Evolutionary conservation across 495 filamentous ascomycete species (phyloP).

Genomic region (Talaromyces liani): DNA sequence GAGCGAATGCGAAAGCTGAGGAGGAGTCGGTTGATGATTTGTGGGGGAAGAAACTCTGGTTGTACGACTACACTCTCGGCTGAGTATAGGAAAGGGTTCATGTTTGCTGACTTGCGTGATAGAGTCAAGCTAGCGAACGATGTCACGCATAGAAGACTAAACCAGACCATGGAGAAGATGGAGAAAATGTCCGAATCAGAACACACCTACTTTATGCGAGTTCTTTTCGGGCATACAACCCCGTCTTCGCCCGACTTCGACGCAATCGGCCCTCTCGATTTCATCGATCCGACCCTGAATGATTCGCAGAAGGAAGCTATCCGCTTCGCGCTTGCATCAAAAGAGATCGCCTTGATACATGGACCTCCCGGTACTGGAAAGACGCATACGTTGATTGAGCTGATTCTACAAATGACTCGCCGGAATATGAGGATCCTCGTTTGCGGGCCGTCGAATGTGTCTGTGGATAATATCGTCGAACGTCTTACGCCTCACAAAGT

Average conservation of each 20-base stretch:
- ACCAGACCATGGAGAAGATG: conserved; percentile 75
- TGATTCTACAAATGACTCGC: conserved; percentile 78
- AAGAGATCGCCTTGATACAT: conserved; percentile 87
- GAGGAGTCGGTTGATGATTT: conserved; percentile 55
- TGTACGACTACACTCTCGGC: conserved; percentile 28
- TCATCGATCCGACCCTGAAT: conserved; percentile 75
- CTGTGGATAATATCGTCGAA: conserved; percentile 98
- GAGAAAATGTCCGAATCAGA: conserved; percentile 62
- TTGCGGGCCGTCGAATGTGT: conserved; percentile 93
- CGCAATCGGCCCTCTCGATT: conserved; percentile 56
- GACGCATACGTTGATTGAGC: conserved; percentile 92
- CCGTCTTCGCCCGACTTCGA: conserved; percentile 39
- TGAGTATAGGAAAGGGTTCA: neutral
- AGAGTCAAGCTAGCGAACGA: conserved; percentile 93
- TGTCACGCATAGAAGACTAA: conserved; percentile 90
- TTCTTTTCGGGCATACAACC: conserved; percentile 64
- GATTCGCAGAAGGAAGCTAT: conserved; percentile 89
- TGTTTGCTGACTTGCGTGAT: neutral
- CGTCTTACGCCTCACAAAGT: conserved; percentile 74
- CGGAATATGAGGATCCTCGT: conserved; percentile 71
- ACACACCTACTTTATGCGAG: conserved; percentile 66
- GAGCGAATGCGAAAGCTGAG: conserved; percentile 38
- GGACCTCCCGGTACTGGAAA: conserved; percentile 96
- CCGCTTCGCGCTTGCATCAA: conserved; percentile 72
- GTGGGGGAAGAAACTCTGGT: conserved; percentile 55